Conservation (phyloP, 805 yeast genomes). For the Yarrowia keelungensis region DNA sequence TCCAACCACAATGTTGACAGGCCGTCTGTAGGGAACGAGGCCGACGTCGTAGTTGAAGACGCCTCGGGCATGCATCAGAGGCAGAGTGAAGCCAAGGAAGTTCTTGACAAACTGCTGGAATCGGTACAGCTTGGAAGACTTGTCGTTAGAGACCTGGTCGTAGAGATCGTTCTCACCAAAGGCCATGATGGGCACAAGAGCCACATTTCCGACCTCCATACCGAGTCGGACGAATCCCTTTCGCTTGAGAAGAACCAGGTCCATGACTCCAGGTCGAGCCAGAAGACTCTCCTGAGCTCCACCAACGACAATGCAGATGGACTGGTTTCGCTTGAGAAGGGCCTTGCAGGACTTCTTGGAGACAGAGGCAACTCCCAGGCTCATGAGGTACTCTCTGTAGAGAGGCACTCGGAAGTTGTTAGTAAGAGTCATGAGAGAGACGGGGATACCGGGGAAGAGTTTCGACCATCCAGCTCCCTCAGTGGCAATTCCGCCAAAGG, state of each 20-base stretch:
- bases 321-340: constrained; percentile 67
- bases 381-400: constrained; percentile 81
- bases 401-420: constrained; percentile 88
- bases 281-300: constrained; percentile 92
- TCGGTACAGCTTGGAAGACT: constrained; percentile 57
- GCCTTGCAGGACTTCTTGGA: constrained; percentile 72
- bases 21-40: constrained; percentile 80
- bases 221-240: constrained; percentile 92
- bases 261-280: constrained; percentile 64
- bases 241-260: constrained; percentile 75
- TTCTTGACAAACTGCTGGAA: constrained; percentile 77
- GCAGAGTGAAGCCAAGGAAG: constrained; percentile 81
- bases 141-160: constrained; percentile 57
- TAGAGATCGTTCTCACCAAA: constrained; percentile 87
- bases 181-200: constrained; percentile 84
- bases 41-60: constrained; percentile 93
- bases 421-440: constrained; percentile 77
- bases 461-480: constrained; percentile 76
- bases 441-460: constrained; percentile 82
- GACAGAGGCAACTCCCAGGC: constrained; percentile 86
- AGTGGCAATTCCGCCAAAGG: constrained; percentile 81
- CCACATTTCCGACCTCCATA: constrained; percentile 74
- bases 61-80: constrained; percentile 91
- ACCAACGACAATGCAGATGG: constrained; percentile 90
- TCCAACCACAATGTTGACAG: constrained; percentile 71